These are phyloP conservation scores for Fistulinella cinereoalba DNA, from an alignment of 1,284 basidiomycete genomes.

Conservation along the genomic window DNA sequence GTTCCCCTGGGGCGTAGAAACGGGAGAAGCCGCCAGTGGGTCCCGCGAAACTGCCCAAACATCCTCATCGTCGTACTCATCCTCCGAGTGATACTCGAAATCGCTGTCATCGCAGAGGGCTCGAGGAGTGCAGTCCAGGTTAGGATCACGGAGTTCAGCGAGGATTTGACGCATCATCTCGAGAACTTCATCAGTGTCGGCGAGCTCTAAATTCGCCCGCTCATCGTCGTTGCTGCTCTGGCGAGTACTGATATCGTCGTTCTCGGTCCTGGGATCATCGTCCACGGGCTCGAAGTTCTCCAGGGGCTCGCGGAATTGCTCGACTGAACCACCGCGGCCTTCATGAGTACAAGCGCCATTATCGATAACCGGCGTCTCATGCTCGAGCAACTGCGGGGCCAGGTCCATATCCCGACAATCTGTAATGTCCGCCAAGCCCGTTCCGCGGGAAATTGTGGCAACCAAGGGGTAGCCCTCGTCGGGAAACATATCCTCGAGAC, in stretches of 20 bases:
- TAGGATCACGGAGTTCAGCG: constrained; percentile 14
- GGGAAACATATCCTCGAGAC: constrained; percentile 1
- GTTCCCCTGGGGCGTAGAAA: no score
- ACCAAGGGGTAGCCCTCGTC: not conserved
- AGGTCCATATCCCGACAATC: constrained; percentile 1
- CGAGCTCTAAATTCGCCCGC: not conserved
- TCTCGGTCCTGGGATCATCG: not conserved
- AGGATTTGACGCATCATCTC: constrained; percentile 17
- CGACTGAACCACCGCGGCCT: not conserved
- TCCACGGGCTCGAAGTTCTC: not conserved
- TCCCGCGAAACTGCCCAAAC: not conserved
- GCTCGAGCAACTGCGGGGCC: not conserved
- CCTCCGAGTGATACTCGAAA: not conserved
- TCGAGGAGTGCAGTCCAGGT: constrained; percentile 8
- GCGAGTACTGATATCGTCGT: not conserved
- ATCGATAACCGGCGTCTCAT: not conserved
- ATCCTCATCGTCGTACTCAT: not conserved
- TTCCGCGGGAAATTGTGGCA: not conserved
- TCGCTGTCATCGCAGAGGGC: constrained; percentile 10
- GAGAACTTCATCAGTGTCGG: not conserved
- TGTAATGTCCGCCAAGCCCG: not conserved
- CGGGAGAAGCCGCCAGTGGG: not conserved
- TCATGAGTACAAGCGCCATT: not conserved
- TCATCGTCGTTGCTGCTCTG: not conserved
- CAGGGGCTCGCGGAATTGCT: not conserved